Evolutionary conservation across 257 asterid species (phyloP).

Genomic region (Solanum chilense): DNA sequence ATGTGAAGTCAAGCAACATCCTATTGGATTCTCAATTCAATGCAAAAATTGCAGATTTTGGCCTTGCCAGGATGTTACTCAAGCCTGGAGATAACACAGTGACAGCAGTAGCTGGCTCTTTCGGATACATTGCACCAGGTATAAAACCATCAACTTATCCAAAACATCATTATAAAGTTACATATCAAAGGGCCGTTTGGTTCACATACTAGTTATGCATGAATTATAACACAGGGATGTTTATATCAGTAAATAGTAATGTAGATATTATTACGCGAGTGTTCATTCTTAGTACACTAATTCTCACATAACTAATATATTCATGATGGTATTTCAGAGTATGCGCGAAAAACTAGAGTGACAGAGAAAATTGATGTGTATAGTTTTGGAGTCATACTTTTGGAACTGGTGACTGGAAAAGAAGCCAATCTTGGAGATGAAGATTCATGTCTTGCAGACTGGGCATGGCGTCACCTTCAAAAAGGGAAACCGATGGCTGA

Average conservation of each 20-base stretch:
- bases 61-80: conserved; percentile 36
- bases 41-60: conserved; percentile 55
- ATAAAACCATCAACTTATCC: background rate
- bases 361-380: conserved; percentile 84
- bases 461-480: conserved; percentile 58
- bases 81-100: conserved; percentile 24
- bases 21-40: conserved; percentile 31
- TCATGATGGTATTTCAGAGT: conserved; percentile 33
- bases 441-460: conserved; percentile 55
- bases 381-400: conserved; percentile 77
- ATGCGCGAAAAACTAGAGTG: conserved; percentile 57
- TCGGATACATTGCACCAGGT: conserved; percentile 42
- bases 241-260: background rate
- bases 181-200: background rate
- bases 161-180: background rate
- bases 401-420: conserved; percentile 68
- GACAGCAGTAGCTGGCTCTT: conserved; percentile 31
- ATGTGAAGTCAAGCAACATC: conserved; percentile 45
- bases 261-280: background rate
- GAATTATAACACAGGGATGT: background rate
- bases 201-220: background rate
- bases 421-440: conserved; percentile 72
- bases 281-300: background rate
- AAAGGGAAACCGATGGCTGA: conserved; percentile 37
- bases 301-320: background rate